Conservation (phyloP, 257 asterid genomes). For the Petunia axillaris region DNA sequence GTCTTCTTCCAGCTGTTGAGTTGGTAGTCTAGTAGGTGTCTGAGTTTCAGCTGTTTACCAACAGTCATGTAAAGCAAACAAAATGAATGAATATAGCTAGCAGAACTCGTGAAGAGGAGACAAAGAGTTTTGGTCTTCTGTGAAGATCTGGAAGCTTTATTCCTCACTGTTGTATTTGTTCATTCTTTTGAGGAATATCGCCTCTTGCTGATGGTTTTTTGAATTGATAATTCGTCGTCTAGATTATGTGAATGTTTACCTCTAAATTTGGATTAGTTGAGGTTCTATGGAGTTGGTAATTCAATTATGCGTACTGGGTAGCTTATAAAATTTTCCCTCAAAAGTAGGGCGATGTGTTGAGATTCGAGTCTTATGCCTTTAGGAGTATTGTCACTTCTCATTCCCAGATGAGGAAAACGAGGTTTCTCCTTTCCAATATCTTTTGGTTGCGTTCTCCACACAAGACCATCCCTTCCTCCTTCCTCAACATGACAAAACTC, state of each 20-base stretch:
- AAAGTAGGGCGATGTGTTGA: background rate
- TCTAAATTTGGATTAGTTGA: background rate
- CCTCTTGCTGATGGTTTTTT: background rate
- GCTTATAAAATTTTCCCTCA: background rate
- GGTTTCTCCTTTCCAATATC: too few species aligned
- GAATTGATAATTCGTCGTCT: background rate
- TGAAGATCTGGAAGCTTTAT: conserved; percentile 28
- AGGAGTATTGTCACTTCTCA: too few species aligned
- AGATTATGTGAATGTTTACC: conserved; percentile 13
- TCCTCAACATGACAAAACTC: too few species aligned
- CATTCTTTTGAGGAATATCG: conserved; percentile 20
- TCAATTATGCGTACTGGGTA: background rate
- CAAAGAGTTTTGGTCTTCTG: conserved; percentile 34
- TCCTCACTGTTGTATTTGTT: conserved; percentile 11
- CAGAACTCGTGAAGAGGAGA: conserved; percentile 40
- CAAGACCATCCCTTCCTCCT: too few species aligned
- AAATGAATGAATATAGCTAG: conserved; percentile 41
- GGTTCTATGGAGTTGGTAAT: background rate
- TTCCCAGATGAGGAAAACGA: too few species aligned
- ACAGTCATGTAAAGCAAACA: conserved; percentile 43
- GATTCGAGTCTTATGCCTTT: background rate
- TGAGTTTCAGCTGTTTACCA: conserved; percentile 35
- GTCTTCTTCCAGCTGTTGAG: conserved; percentile 27
- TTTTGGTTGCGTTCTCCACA: too few species aligned
- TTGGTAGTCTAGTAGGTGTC: conserved; percentile 24